These are phyloP conservation scores for Oryza brachyantha DNA, from an alignment of 176 grass and related monocot genomes.

Conservation along the genomic window DNA sequence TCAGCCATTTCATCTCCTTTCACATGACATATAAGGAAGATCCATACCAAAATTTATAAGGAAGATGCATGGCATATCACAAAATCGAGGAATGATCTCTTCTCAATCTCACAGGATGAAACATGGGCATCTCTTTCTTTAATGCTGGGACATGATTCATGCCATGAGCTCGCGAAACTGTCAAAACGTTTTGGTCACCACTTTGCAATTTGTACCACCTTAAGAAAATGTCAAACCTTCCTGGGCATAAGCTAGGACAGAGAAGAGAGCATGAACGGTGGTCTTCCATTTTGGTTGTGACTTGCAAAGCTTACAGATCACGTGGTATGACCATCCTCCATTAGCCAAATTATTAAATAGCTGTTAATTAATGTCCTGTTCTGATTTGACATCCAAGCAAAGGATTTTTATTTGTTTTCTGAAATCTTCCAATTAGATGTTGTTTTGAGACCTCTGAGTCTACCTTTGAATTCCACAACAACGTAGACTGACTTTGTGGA, in stretches of 20 bases:
- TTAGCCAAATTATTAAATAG: neutral
- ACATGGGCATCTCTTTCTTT: too few species aligned
- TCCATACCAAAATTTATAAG: too few species aligned
- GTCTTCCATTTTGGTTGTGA: neutral
- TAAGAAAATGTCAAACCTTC: neutral
- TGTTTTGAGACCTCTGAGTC: neutral
- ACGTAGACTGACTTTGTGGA: neutral
- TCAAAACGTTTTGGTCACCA: neutral
- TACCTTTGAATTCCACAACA: neutral
- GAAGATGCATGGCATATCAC: too few species aligned
- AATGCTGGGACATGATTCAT: too few species aligned
- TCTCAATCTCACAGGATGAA: too few species aligned
- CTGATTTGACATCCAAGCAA: neutral
- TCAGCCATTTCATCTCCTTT: slow-evolving; percentile 24
- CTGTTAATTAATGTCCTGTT: neutral
- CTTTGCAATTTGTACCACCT: neutral
- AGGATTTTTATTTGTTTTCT: neutral
- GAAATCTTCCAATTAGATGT: neutral
- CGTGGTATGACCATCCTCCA: neutral
- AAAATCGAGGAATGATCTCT: too few species aligned
- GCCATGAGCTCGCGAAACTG: too few species aligned
- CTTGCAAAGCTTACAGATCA: neutral
- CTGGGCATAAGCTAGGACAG: neutral
- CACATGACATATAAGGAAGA: too few species aligned
- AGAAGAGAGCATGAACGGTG: neutral